These are phyloP conservation scores for Pilobolus umbonatus DNA, from an alignment of 192 early-diverging fungal genomes.

Conservation along the genomic window DNA sequence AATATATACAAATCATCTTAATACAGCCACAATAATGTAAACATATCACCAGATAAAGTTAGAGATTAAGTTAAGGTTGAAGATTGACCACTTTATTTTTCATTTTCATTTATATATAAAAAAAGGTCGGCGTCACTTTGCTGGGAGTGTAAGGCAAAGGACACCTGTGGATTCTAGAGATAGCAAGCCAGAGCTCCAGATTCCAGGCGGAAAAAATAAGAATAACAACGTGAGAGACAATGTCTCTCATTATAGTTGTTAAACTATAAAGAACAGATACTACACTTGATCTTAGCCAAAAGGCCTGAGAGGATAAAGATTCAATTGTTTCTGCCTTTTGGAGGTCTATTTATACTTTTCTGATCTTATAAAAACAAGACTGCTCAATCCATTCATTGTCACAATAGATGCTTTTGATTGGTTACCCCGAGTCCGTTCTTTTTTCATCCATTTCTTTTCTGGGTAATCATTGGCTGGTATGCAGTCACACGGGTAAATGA, in stretches of 20 bases:
- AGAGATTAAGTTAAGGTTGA: too few relatives aligned
- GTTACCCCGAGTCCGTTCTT: neutral
- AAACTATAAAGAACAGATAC: slow-evolving; percentile 83
- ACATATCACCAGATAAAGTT: too few relatives aligned
- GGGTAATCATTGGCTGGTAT: neutral
- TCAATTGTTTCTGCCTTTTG: slow-evolving; percentile 10
- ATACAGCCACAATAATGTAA: too few relatives aligned
- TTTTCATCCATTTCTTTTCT: neutral
- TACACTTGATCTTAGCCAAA: slow-evolving; percentile 89
- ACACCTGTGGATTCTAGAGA: slow-evolving; percentile 51
- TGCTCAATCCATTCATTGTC: too few relatives aligned
- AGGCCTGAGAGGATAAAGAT: slow-evolving; percentile 68
- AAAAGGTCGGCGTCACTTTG: slow-evolving; percentile 47
- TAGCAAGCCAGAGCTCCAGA: slow-evolving; percentile 43
- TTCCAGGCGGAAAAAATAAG: slow-evolving; percentile 53
- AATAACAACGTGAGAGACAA: slow-evolving; percentile 47
- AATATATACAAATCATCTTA: too few relatives aligned
- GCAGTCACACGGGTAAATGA: neutral
- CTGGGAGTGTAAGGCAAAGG: slow-evolving; percentile 61
- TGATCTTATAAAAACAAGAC: neutral
- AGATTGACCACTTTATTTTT: too few relatives aligned
- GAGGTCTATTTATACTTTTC: slow-evolving; percentile 30
- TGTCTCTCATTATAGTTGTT: slow-evolving; percentile 55
- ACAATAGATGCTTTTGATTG: too few relatives aligned
- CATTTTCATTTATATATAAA: slow-evolving; percentile 18